Percentiles rank a stretch among this genome's conserved stretches.
Conservation (phyloP, 2,329 filamentous ascomycete genomes). For the Penicillium sp. region DNA sequence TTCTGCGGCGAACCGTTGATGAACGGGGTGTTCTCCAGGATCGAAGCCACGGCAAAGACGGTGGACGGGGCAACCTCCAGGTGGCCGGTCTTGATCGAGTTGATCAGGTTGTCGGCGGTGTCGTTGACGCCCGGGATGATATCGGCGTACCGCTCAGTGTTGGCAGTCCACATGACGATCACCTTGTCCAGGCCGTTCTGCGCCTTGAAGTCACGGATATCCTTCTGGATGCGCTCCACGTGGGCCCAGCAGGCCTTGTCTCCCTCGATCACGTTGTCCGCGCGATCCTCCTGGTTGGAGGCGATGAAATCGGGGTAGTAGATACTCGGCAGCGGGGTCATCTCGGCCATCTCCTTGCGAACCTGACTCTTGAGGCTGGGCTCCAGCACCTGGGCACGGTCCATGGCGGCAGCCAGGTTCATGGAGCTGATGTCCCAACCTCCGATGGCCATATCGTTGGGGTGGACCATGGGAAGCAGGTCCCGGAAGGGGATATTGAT, state of each 20-base stretch:
- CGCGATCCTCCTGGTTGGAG: conserved; percentile 94
- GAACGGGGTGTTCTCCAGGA: conserved; percentile 86
- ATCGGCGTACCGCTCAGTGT: conserved; percentile 95
- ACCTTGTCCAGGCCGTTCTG: conserved; percentile 86
- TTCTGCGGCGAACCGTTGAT: conserved; percentile 99
- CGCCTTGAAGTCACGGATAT: conserved; percentile 93
- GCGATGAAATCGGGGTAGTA: conserved; percentile 99
- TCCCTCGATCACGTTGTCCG: conserved; percentile 84
- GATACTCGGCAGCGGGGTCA: conserved; percentile 88
- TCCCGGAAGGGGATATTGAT: conserved; percentile 96
- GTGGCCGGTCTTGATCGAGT: conserved; percentile 81
- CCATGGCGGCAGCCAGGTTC: conserved; percentile 89
- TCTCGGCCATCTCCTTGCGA: conserved; percentile 85
- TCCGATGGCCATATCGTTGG: conserved; percentile 90
- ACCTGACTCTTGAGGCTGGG: conserved; percentile 88
- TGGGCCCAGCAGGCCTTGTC: conserved; percentile 81
- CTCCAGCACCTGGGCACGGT: conserved; percentile 91
- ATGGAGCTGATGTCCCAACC: conserved; percentile 96
- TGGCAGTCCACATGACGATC: conserved; percentile 97
- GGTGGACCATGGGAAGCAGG: conserved; percentile 93
- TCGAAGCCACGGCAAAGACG: conserved; percentile 90
- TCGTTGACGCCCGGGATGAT: conserved; percentile 88
- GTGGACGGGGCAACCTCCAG: conserved; percentile 93
- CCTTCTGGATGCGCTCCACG: conserved; percentile 86
- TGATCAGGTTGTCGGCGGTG: conserved; percentile 89